Base-by-base conservation (phyloP, 2,329 filamentous ascomycete genomes). In the Magnaporthales sp. region DNA sequence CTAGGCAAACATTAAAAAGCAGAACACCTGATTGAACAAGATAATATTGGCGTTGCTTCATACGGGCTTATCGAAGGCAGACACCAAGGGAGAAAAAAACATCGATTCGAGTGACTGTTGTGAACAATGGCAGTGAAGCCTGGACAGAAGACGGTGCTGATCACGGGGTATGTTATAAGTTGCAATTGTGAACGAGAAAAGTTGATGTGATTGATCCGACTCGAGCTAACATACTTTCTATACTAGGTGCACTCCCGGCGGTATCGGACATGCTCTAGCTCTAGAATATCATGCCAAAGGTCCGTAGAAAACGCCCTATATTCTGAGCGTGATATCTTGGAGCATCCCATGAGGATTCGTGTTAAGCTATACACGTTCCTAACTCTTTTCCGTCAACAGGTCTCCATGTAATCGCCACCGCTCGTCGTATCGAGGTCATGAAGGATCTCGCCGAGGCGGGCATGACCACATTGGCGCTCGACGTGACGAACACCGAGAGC, bases 381-480 rank as follows among this genome's bases (percentile, higher is more conserved):
- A 27, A 19, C 19, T 38, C 30, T 24, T 15, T 13, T 13, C 4
- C 62, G n/a, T 19, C 5, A 24, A 6, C 26, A 79, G 77, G 78
- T 15, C 74, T 77, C 63, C 73, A 75, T 38, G 78, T 79, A 15
- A 79, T 80, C 58, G 77, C 78, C 0, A 78, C 77, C 0, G 77
- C 76, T 2, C 75, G 78, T 13, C 73, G 75, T 9, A 70, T 74
- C 0, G 76, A 77, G 58, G 76, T 77, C 1, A 67, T 79, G 10
- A 67, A 69, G 2, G 65, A 69, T 13, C 70, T 76, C 6, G 64
- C 70, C 1, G 69, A 68, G 2, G 67, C 71, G 9, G 74, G 73
- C 8, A 63, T 75, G 63, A 69, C 72, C 11, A 72, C 71, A 1
- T 24, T 76, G 1, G 62, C 69, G 2, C 69, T 77, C 13, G 74